Percentiles rank a stretch among this genome's conserved stretches.
These are phyloP conservation scores for Venturia carpophila DNA, from an alignment of 2,329 filamentous ascomycete genomes.

Conservation along the genomic window DNA sequence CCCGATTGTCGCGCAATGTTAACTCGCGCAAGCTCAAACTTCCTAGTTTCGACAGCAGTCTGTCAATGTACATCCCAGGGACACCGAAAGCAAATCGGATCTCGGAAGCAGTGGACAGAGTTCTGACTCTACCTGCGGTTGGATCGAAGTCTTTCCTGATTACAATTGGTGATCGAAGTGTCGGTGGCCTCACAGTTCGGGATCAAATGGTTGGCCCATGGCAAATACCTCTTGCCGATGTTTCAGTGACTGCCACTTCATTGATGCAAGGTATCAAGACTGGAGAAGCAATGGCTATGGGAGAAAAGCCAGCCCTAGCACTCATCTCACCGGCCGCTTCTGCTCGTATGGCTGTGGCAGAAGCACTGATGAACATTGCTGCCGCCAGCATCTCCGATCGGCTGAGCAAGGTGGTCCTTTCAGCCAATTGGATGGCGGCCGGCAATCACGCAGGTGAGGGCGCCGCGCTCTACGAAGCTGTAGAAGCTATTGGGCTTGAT, in stretches of 20 bases:
- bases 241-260: slow-evolving; percentile 82
- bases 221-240: slow-evolving; percentile 91
- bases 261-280: slow-evolving; percentile 64
- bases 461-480: slow-evolving; percentile 85
- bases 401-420: slow-evolving; percentile 73
- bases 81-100: slow-evolving; percentile 46
- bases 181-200: slow-evolving; percentile 78
- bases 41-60: slow-evolving; percentile 64
- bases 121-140: slow-evolving; percentile 78
- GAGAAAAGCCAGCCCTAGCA: slow-evolving; percentile 81
- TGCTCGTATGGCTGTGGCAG: slow-evolving; percentile 90
- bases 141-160: slow-evolving; percentile 98
- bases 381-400: slow-evolving; percentile 68
- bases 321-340: slow-evolving; percentile 85
- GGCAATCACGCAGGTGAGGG: slow-evolving; percentile 88
- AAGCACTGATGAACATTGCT: slow-evolving; percentile 86
- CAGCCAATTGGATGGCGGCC: slow-evolving; percentile 99
- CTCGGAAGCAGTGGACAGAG: slow-evolving; percentile 67
- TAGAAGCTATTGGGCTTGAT: slow-evolving; percentile 86
- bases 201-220: slow-evolving; percentile 97
- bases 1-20: slow-evolving; percentile 70
- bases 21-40: slow-evolving; percentile 60
- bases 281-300: slow-evolving; percentile 97
- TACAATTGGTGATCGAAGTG: slow-evolving; percentile 87
- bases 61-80: slow-evolving; percentile 59